These are phyloP conservation scores for Backusella westeae DNA, from an alignment of 192 early-diverging fungal species.

Conservation along the genomic window DNA sequence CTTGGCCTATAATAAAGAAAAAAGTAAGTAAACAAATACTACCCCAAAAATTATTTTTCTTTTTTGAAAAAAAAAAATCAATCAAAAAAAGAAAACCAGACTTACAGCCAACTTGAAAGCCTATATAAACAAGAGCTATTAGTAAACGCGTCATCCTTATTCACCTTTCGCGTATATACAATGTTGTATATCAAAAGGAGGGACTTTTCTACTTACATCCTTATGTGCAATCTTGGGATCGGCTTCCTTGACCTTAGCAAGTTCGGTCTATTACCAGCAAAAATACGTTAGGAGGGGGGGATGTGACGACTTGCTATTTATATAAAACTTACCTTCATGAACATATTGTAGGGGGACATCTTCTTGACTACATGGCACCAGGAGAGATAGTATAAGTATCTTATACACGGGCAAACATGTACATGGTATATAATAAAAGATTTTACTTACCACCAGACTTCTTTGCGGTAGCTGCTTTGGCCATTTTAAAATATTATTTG, in stretches of 20 bases:
- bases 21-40: neutral
- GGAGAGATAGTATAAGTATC: neutral
- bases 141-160: neutral
- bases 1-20: slow-evolving; percentile 3
- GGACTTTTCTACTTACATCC: slow-evolving; percentile 16
- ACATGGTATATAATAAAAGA: neutral
- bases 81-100: neutral
- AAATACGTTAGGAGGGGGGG: neutral
- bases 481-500: slow-evolving; percentile 8
- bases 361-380: slow-evolving; percentile 7
- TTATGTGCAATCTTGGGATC: slow-evolving; percentile 23
- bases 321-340: slow-evolving; percentile 20
- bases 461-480: slow-evolving; percentile 24
- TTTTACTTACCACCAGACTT: slow-evolving; percentile 22
- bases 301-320: neutral
- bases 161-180: neutral
- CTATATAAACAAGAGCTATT: neutral
- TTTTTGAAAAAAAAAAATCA: neutral
- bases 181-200: neutral
- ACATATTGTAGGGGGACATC: slow-evolving; percentile 25
- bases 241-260: slow-evolving; percentile 25
- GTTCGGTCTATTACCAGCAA: slow-evolving; percentile 17
- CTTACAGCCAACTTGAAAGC: slow-evolving; percentile 16
- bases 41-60: neutral
- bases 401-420: neutral